These are phyloP conservation scores for Moricandia moricandioides DNA, from an alignment of 345 rosid genomes.

Conservation along the genomic window DNA sequence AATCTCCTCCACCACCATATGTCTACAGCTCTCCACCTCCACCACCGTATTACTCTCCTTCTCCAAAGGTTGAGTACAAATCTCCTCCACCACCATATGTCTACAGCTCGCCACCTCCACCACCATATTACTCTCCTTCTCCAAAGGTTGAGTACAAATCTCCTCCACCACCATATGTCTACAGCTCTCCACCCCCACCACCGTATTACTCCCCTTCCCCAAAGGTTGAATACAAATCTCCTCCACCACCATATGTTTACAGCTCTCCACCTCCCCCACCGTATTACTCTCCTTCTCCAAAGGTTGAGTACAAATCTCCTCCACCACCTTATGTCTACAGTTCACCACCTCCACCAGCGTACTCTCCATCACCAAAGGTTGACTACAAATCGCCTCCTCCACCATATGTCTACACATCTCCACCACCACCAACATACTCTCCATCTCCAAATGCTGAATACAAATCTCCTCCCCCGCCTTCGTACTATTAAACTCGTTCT, in stretches of 20 bases:
- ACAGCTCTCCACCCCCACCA: not conserved
- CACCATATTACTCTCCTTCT: not conserved
- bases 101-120: not conserved
- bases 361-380: not conserved
- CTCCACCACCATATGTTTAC: not conserved
- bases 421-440: conserved; percentile 6
- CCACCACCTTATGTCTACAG: not conserved
- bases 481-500: not conserved
- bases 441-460: not conserved
- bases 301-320: not conserved
- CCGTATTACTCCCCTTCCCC: not conserved
- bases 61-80: not conserved
- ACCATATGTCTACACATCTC: not conserved
- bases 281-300: not conserved
- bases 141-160: not conserved
- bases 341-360: conserved; percentile 1
- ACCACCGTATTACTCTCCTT: not conserved
- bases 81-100: conserved; percentile 1
- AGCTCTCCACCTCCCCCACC: not conserved
- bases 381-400: not conserved
- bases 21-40: not conserved
- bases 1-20: not conserved
- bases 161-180: not conserved
- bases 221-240: not conserved
- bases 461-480: not conserved